Base-by-base conservation (phyloP, 1,284 basidiomycete species). In the Tylopilus orsonianus region DNA sequence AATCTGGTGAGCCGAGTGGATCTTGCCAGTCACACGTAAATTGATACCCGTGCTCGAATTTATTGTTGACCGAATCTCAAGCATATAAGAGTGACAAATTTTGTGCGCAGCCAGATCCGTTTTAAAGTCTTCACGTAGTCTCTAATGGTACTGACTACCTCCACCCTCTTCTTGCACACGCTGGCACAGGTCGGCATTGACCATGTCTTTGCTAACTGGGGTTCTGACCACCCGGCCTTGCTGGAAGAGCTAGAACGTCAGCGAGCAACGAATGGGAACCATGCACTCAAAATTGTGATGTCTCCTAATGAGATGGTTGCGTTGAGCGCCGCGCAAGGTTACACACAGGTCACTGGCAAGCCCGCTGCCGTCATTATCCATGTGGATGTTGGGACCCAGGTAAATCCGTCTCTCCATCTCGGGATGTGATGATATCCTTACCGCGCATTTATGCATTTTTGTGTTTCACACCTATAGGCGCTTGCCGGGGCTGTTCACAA, bases 261-360 rank as follows among this genome's bases (percentile, higher is more conserved):
- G 56, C 73, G 80, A 2, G 59, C 66, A 22, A 67, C 65, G 12
- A 51, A 67, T 24, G 73, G 73, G 4, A 61, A 68, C 34, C 75
- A 77, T 6, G 49, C 62, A 3, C 70, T 76, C 18, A 62, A 71
- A 47, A 76, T 88, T 49, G 67, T 87, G 26, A 87, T 80, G 5
- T 83, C 80, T 52, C 84, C 86, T 0, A 86, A 86, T 52, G 86
- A 88, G 61, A 86, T 86, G 82, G 85, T 87, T 6, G 85, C 83
- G 2, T 61, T 87, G 40, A 84, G 78, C 51, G 80, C 81, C 14
- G 85, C 85, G 1, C 85, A 87, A 45, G 85, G 81, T 3, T 87
- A 81, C 55, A 79, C 79, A 0, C 82, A 85, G 55, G 79, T 78
- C 1, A 79, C 78, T 3, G 81, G 82, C 0, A 81, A 72, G 46